Base-by-base conservation (phyloP, 805 yeast species). In the Sungouiozyma intestinalis region DNA sequence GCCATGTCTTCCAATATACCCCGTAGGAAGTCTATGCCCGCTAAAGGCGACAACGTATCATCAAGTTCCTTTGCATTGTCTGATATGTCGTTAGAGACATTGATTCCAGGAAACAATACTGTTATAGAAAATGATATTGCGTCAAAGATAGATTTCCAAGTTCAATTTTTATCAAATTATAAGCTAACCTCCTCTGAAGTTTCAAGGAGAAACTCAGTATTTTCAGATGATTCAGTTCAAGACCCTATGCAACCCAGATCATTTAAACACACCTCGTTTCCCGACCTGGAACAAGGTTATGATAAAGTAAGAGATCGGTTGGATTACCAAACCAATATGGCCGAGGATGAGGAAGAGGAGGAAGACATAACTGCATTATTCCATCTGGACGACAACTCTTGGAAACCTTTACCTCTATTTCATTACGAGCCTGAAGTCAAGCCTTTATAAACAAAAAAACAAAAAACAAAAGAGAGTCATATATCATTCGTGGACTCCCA, bases 331-430 rank as follows among this genome's bases (percentile, higher is more conserved):
- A 24, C 29, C 29, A 24, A 24, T 11, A 24, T 24, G 11, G 6
- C 29, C 11, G 29, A 18, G 16, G 39, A 35, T 42, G 39, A 34
- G 8, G 41, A 39, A 32, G 36, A 34, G 8, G 41, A 39, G 21
- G 36, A 35, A 34, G 68, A 65, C 43, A 57, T 64, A 5, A 63
- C 68, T 0, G 60, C 65, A 4, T 47, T 64, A 33, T 62, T 61
- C 32, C 49, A 49, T 16, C 39, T 50, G 6, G 52, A 53, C 37
- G 43, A 50, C 14, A 52, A 48, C 39, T 42, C 49, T 11, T 52
- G 61, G 58, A 58, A 52, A 36, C 60, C 62, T 3, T 40, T 48
- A 15, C 59, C 47, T 14, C 29, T 44, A 14, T 24, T 7, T 24
- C 29, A 24, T 24, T 11, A 24, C 11, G 29, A 24, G 6, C 29